A percentile compares a stretch with the other conserved stretches of the same genome.
phyloP scores from a whole-genome alignment of 1,284 basidiomycete species.

The Cutaneotrichosporon sp. region DNA sequence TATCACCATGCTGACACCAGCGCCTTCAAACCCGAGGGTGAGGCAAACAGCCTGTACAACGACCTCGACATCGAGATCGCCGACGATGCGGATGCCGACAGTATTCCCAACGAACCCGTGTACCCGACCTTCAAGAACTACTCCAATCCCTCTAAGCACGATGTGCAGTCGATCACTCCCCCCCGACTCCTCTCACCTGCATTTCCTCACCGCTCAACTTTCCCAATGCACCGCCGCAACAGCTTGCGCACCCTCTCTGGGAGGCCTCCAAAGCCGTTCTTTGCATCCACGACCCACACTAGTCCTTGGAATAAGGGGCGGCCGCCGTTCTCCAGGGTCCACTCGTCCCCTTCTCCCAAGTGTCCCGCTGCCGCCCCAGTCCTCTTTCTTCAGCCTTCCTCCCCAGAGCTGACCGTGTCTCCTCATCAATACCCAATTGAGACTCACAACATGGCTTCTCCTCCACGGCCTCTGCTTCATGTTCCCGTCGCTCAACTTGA shows the following conservation, averaged over 20 bases:
- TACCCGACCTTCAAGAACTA: too few relatives aligned
- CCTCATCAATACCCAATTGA: background rate
- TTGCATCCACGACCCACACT: background rate
- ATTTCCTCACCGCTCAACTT: background rate
- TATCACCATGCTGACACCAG: background rate
- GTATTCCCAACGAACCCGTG: too few relatives aligned
- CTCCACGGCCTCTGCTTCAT: background rate
- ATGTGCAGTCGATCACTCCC: background rate
- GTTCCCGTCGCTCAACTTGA: background rate
- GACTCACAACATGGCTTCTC: background rate
- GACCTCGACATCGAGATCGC: too few relatives aligned
- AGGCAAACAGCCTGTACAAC: too few relatives aligned
- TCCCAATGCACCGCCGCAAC: background rate
- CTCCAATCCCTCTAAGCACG: too few relatives aligned
- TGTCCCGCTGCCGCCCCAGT: background rate
- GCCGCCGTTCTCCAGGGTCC: background rate
- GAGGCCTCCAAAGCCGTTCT: background rate
- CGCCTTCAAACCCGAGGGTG: background rate
- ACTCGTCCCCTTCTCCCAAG: background rate
- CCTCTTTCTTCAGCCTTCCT: background rate
- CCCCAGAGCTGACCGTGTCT: background rate
- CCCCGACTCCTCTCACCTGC: background rate
- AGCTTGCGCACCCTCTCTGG: background rate
- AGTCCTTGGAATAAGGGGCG: too few relatives aligned
- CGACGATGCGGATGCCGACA: too few relatives aligned